phyloP scores from a whole-genome alignment of 169 alveolate species.

The Perkinsus marinus region DNA sequence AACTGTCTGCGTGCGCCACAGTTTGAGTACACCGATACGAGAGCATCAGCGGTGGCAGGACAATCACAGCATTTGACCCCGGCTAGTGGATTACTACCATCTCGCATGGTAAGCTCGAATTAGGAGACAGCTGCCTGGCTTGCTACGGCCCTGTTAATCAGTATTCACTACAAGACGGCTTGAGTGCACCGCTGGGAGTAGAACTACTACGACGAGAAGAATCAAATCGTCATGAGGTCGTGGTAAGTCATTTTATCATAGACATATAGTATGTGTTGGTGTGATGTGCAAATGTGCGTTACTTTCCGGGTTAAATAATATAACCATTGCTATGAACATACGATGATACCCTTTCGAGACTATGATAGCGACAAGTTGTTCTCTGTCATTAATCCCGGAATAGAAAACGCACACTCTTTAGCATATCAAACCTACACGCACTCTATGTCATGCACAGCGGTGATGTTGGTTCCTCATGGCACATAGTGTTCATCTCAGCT shows the following conservation, averaged over 20 bases:
- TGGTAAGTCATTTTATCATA: not conserved
- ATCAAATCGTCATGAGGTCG: not conserved
- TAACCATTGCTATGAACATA: too few relatives aligned
- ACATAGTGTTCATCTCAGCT: not conserved
- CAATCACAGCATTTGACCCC: not conserved
- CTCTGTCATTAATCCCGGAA: not conserved
- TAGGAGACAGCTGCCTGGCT: too few relatives aligned
- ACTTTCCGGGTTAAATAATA: too few relatives aligned
- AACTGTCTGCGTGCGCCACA: not conserved
- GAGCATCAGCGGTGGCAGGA: not conserved
- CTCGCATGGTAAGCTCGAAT: not conserved
- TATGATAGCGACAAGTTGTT: too few relatives aligned
- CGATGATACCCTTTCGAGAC: too few relatives aligned
- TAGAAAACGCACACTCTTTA: too few relatives aligned
- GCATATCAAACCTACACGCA: too few relatives aligned
- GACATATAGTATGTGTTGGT: too few relatives aligned
- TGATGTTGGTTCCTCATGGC: too few relatives aligned
- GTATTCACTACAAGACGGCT: not conserved
- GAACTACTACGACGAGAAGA: not conserved
- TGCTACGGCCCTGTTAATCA: too few relatives aligned
- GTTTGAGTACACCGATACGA: not conserved
- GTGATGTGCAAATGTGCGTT: too few relatives aligned
- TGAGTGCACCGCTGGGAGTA: not conserved
- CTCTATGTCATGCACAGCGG: too few relatives aligned
- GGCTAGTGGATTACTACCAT: not conserved